Evolutionary conservation across 495 filamentous ascomycete genomes (phyloP), one percentile per base, ranked within the genome.

Genomic region (Daldinia concentrica): DNA sequence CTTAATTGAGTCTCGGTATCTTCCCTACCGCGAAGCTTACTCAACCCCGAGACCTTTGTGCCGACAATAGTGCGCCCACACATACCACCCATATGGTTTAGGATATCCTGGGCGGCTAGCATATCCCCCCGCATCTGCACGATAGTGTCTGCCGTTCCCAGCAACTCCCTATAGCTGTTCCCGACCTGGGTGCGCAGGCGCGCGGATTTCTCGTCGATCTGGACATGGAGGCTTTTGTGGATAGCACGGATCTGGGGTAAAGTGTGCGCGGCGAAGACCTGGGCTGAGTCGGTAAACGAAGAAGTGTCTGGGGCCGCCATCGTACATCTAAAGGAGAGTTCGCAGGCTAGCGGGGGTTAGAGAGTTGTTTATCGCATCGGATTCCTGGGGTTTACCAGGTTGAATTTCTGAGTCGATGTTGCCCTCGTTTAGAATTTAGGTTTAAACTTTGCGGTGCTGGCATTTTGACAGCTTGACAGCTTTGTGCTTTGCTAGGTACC

Each of bases 91-190:
- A 97, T 88, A 52, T 87, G 86, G 17, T 86, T 86, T 61, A 98
- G 80, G 24, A 86, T 86, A 0, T 82, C 79, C 77, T 97, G 93
- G 22, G 93, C 90, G 15, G 85, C 76, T 56, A 90, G 86, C 80
- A 95, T 94, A 68, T 93, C 87, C 11, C 74, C 79, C 50, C 94
- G 90, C 94, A 99, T 98, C 55, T 88, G 85, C 29, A 98, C 89
- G 74, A 99, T 99, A 26, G 89, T 88, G 76, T 97, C 94, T 30
- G 95, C 95, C 0, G 96, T 98, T 52, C 92, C 92, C 19, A 99
- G 89, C 11, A 98, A 88, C 69, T 97, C 93, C 75, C 95, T 89
- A 79, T 99, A 99, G 77, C 92, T 91, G 63, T 87, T 92, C n/a
- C 95, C 96, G 74, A 98, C 95, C 65, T 97, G 89, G 52, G 91